Base-by-base conservation (phyloP, 768 basidiomycete genomes). In the Tylopilus vinaceipallidus region DNA sequence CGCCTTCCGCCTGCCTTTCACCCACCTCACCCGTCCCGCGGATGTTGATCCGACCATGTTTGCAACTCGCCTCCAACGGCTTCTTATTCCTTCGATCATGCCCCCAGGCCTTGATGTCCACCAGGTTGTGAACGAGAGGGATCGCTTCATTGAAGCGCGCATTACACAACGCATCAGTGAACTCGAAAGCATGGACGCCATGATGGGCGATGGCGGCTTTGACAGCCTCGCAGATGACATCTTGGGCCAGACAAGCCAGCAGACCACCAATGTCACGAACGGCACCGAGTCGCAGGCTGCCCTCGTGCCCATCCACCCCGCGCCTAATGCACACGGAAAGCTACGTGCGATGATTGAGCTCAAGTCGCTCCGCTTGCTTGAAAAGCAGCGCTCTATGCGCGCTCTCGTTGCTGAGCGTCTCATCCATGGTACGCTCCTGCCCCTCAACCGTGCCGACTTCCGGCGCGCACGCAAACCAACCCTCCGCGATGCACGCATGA, bases 101-200 rank as follows among this genome's bases (percentile, higher is more conserved):
- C 95, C 97, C 0, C 72, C 78, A 10, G 95, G 95, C 14, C 81
- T 99, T 26, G 97, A 99, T 66, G 90, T 95, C 4, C 87, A 95
- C 58, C 82, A 91, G 56, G 79, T 98, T 52, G 77, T 94, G 61
- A 87, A 91, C 55, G 97, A 99, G 70, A 83, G 95, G 6, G 91
- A 95, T 56, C 81, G 91, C 10, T 95, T 83, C 67, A 83, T 98
- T 48, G 91, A 97, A 60, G 87, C 89, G 4, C 83, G 95, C 19
- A 82, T 98, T 43, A 79, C 84, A 34, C 91, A 97, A 69, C 83
- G 97, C 30, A 86, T 95, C 45, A 79, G 80, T 16, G 97, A 99
- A 65, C 82, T 99, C 19, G 86, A 91, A 62, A 70, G 73, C 35
- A 65, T 97, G 60, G 83, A 90, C 2, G 78, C 91, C 16, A 91